Percentiles rank a stretch among this genome's conserved stretches.
Conservation (phyloP, 805 yeast species). For the Komagataella mondaviorum region DNA sequence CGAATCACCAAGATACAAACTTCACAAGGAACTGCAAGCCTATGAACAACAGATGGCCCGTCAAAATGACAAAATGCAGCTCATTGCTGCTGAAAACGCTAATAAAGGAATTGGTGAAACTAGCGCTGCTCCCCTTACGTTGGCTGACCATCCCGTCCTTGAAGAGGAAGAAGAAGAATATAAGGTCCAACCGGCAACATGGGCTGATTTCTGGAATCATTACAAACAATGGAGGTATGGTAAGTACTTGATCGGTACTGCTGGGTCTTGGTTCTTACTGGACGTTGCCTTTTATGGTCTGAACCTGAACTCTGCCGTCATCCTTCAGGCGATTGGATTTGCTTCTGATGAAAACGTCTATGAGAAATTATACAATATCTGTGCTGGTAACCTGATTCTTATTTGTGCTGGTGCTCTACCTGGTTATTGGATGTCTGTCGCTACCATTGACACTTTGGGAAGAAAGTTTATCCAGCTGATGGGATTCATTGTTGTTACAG, state of each 20-base stretch:
- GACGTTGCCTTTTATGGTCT: conserved; percentile 89
- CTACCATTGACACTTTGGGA: conserved; percentile 70
- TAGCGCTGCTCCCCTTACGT: conserved; percentile 12
- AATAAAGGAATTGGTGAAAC: conserved; percentile 17
- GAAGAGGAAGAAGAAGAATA: conserved; percentile 30
- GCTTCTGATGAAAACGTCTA: conserved; percentile 64
- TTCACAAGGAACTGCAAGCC: conserved; percentile 30
- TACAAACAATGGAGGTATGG: conserved; percentile 80
- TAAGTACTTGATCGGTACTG: conserved; percentile 77
- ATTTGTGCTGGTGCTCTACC: conserved; percentile 93
- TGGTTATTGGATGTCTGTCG: conserved; percentile 82
- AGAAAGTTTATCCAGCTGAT: conserved; percentile 71
- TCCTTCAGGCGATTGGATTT: conserved; percentile 74
- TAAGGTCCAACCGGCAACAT: conserved; percentile 43
- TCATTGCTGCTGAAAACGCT: conserved; percentile 28
- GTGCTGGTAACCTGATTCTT: conserved; percentile 87
- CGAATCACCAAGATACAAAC: conserved; percentile 85
- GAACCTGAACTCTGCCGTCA: conserved; percentile 69
- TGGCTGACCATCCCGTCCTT: conserved; percentile 14
- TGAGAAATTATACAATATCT: conserved; percentile 54
- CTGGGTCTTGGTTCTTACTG: conserved; percentile 82
- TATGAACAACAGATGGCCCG: conserved; percentile 44
- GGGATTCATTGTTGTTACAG: conserved; percentile 64
- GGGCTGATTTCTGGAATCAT: conserved; percentile 55
- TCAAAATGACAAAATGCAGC: conserved; percentile 30